These are phyloP conservation scores for Diaporthe vexans DNA, from an alignment of 2,329 filamentous ascomycete species.

Conservation along the genomic window DNA sequence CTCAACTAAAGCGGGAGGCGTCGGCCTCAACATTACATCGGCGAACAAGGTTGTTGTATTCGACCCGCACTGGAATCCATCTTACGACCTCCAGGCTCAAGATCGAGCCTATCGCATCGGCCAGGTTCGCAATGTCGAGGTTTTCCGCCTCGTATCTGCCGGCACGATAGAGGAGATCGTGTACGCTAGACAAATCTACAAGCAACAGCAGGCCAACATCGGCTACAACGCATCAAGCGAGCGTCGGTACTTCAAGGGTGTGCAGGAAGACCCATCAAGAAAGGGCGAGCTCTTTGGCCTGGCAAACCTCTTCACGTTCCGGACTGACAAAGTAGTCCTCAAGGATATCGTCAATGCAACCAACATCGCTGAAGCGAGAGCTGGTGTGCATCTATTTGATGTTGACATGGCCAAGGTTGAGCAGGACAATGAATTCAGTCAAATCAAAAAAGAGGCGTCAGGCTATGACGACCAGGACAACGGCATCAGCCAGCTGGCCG, in stretches of 20 bases:
- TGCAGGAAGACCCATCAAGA: conserved; percentile 84
- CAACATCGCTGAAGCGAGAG: conserved; percentile 93
- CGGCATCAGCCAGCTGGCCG: conserved; percentile 80
- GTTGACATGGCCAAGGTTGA: conserved; percentile 77
- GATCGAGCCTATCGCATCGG: conserved; percentile 97
- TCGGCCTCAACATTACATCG: conserved; percentile 95
- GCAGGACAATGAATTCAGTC: conserved; percentile 55
- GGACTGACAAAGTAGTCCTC: conserved; percentile 83
- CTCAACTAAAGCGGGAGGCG: conserved; percentile 91
- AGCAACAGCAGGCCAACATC: conserved; percentile 98
- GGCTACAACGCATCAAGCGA: conserved; percentile 94
- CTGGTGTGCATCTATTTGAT: conserved; percentile 84
- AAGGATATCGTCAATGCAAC: conserved; percentile 99
- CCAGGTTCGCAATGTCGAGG: conserved; percentile 92
- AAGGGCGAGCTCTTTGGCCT: conserved; percentile 97
- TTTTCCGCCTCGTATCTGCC: conserved; percentile 90
- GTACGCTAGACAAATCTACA: conserved; percentile 97
- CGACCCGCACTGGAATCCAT: conserved; percentile 97
- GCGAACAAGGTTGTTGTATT: conserved; percentile 98
- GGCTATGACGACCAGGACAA: conserved; percentile 71
- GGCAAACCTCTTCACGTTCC: conserved; percentile 86
- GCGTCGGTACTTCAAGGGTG: conserved; percentile 93
- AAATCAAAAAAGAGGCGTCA: conserved; percentile 60
- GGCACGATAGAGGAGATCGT: conserved; percentile 98
- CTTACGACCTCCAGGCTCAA: conserved; percentile 94